phyloP scores from a whole-genome alignment of 805 yeast genomes.

The Myxozyma neotropica region DNA sequence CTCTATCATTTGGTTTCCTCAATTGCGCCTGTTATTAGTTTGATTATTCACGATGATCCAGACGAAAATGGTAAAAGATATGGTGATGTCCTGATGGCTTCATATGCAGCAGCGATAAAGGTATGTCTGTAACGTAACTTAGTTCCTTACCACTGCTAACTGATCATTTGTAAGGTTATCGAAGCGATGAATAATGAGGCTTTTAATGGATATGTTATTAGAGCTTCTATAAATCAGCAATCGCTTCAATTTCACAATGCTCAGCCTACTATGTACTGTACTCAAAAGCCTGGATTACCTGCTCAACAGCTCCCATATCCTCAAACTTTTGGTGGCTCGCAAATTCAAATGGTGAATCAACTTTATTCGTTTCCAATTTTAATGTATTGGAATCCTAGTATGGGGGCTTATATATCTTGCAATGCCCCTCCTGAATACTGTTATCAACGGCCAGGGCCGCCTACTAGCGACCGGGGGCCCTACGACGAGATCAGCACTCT shows the following conservation, averaged over 20 bases:
- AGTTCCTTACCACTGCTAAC: neutral
- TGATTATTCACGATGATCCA: conserved; percentile 19
- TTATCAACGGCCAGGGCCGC: neutral
- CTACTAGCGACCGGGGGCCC: neutral
- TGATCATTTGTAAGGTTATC: neutral
- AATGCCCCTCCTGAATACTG: neutral
- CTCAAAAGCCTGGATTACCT: conserved; percentile 2
- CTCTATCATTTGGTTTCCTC: conserved; percentile 18
- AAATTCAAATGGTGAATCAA: neutral
- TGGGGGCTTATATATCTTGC: neutral
- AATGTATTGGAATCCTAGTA: neutral
- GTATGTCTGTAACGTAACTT: neutral
- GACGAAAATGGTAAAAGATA: conserved; percentile 21
- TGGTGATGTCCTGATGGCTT: conserved; percentile 24
- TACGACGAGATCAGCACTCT: neutral
- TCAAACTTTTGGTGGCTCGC: neutral
- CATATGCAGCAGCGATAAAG: conserved; percentile 12
- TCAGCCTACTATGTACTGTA: conserved; percentile 4
- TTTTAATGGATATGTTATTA: conserved; percentile 7
- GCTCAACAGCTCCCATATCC: conserved; percentile 3
- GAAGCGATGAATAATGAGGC: neutral
- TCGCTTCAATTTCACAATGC: neutral
- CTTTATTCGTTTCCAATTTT: neutral
- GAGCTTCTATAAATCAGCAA: neutral
- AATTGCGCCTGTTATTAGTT: conserved; percentile 15